Conservation (phyloP, 257 asterid species). For the Jaltomata sinuosa region DNA sequence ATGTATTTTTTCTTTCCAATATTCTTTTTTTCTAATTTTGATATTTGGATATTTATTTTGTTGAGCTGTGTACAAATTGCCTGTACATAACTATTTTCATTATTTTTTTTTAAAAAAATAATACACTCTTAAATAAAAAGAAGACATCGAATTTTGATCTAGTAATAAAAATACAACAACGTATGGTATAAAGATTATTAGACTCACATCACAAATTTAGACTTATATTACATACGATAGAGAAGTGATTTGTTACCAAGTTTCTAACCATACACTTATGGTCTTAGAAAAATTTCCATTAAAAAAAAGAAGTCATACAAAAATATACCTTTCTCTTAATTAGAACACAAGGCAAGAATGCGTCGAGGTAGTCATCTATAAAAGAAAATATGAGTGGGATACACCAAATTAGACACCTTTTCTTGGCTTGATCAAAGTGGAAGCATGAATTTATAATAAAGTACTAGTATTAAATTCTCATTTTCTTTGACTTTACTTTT, state of each 20-base stretch:
- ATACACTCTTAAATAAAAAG: background rate
- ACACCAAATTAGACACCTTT: background rate
- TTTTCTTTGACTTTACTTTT: background rate
- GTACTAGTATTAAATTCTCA: background rate
- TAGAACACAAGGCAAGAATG: background rate
- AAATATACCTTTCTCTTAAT: background rate
- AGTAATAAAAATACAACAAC: background rate
- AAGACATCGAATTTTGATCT: background rate
- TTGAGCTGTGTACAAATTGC: background rate
- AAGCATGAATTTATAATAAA: background rate
- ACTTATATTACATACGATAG: background rate
- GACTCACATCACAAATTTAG: accelerated
- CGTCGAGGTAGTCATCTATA: background rate
- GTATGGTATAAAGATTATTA: background rate
- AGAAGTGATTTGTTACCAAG: accelerated
- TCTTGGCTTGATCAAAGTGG: background rate
- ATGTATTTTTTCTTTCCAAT: background rate
- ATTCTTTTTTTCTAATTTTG: background rate
- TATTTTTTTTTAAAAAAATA: background rate
- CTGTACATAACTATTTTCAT: too few relatives aligned
- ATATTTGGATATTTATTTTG: background rate
- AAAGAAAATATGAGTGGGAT: background rate
- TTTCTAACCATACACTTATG: background rate
- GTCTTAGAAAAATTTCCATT: background rate
- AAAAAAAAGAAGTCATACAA: background rate